Evolutionary conservation across 2,329 filamentous ascomycete species (phyloP), one percentile per base, ranked within the genome.

Genomic region (Blumeriella jaapii): DNA sequence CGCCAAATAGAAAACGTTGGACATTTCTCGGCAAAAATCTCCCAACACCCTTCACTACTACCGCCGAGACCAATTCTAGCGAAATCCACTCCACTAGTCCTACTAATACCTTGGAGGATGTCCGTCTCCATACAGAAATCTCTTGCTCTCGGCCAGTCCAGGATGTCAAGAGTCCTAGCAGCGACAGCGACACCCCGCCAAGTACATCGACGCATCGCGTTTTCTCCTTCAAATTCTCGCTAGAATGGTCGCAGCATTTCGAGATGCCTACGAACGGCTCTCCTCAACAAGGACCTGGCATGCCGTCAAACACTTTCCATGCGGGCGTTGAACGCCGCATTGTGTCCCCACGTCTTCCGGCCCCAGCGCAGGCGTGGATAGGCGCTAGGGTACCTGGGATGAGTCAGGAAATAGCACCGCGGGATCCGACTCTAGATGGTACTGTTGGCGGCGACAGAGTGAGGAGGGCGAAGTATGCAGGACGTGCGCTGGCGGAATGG

Each of bases 401-500:
- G 5, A 49, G 41, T 23, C 37, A 41, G 8, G 53, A 55, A 29
- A 45, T 55, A 4, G 10, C 33, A 6, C 31, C 51, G 1, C 36
- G 34, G 34, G 48, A 53, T 37, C 52, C 54, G 33, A 44, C 18
- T 48, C 43, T 38, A 3, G 25, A 36, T 22, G n/a, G n/a, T n/a
- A n/a, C n/a, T n/a, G 36, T 10, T 7, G 36, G 36, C 2, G 31
- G 26, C 8, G 49, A 27, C 34, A 45, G 24, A 48, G 45, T 34
- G 34, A 44, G 38, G 29, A 65, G 65, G 16, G 61, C 67, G 6
- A 71, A 71, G 31, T 81, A 89, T 55, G 64, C 71, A 3, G 83
- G 83, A 2, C 68, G 81, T 13, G 78, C 83, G 0, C 64, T 91
- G 28, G 82, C 82, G 0, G 83, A 91, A 56, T 91, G 83, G 83